A percentile compares a stretch with the other conserved stretches of the same genome.
phyloP scores from a whole-genome alignment of 2,329 filamentous ascomycete species.

The Zelopaecilomyces penicillatus region DNA sequence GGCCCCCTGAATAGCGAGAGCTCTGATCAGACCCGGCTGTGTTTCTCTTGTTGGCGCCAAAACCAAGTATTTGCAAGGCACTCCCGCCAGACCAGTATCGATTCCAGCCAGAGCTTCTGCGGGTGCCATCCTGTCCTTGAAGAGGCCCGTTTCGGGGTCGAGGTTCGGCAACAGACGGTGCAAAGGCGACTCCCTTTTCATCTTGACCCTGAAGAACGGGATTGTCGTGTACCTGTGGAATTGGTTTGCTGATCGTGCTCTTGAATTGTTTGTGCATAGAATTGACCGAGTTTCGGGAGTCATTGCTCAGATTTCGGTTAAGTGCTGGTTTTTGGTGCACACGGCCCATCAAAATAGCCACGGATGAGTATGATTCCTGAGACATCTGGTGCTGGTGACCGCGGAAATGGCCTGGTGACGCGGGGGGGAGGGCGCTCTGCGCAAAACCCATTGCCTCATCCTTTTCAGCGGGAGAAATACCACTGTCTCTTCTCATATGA shows the following conservation, averaged over 20 bases:
- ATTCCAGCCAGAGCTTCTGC: conserved; percentile 68
- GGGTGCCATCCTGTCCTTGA: conserved; percentile 34
- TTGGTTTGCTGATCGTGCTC: conserved; percentile 53
- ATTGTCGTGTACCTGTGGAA: conserved; percentile 35
- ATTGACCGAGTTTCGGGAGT: conserved; percentile 42
- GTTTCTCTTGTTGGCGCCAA: conserved; percentile 40
- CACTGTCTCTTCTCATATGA: conserved; percentile 35
- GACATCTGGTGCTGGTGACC: conserved; percentile 47
- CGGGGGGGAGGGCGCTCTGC: conserved; percentile 30
- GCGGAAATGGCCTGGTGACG: conserved; percentile 31
- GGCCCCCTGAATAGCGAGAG: conserved; percentile 43
- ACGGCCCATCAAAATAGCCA: conserved; percentile 59
- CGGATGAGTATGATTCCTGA: conserved; percentile 51
- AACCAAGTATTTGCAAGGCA: conserved; percentile 56
- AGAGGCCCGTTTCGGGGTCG: conserved; percentile 25
- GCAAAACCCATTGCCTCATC: conserved; percentile 37
- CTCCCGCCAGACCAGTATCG: conserved; percentile 70
- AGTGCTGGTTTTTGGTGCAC: conserved; percentile 37
- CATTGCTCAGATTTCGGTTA: conserved; percentile 48
- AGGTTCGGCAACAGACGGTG: conserved; percentile 24
- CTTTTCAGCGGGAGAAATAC: conserved; percentile 48
- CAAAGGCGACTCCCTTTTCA: conserved; percentile 33
- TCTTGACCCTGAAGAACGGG: conserved; percentile 29
- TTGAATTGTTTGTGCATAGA: conserved; percentile 57
- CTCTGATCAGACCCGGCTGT: conserved; percentile 48